These are phyloP conservation scores for Chytriomyces sp. DNA, from an alignment of 192 early-diverging fungal genomes.

Conservation along the genomic window DNA sequence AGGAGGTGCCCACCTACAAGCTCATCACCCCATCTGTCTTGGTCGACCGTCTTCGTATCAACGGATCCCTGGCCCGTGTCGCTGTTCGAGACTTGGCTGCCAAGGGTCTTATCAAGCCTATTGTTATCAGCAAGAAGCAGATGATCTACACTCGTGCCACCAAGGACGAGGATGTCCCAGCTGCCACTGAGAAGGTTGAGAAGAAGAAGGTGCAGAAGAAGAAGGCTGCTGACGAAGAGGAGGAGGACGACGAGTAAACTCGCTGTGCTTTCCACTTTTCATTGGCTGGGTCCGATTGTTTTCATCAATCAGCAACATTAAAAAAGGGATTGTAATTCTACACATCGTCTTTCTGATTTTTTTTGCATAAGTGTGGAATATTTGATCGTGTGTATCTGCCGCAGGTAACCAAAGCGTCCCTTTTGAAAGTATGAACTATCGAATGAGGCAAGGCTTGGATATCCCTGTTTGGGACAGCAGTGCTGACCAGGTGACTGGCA, in stretches of 20 bases:
- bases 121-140: conserved; percentile 91
- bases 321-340: no score
- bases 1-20: conserved; percentile 99
- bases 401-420: no score
- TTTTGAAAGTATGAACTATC: no score
- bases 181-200: conserved; percentile 14
- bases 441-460: no score
- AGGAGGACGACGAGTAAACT: conserved; percentile 44
- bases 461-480: no score
- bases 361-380: no score
- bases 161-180: conserved; percentile 49
- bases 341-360: no score
- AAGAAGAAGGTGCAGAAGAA: conserved; percentile 35
- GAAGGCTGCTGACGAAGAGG: conserved; percentile 29
- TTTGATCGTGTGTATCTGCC: no score
- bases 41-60: conserved; percentile 97
- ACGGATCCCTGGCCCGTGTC: conserved; percentile 94
- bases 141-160: conserved; percentile 64
- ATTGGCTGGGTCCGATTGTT: not conserved
- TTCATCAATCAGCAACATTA: not conserved
- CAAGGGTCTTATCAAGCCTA: conserved; percentile 90
- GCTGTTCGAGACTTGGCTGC: conserved; percentile 92
- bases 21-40: conserved; percentile 97
- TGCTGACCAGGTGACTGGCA: no score
- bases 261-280: no score